Percentiles rank a stretch among this genome's conserved stretches.
Evolutionary conservation across 2,329 filamentous ascomycete genomes (phyloP).

Genomic region (Pseudohalonectria lignicola): DNA sequence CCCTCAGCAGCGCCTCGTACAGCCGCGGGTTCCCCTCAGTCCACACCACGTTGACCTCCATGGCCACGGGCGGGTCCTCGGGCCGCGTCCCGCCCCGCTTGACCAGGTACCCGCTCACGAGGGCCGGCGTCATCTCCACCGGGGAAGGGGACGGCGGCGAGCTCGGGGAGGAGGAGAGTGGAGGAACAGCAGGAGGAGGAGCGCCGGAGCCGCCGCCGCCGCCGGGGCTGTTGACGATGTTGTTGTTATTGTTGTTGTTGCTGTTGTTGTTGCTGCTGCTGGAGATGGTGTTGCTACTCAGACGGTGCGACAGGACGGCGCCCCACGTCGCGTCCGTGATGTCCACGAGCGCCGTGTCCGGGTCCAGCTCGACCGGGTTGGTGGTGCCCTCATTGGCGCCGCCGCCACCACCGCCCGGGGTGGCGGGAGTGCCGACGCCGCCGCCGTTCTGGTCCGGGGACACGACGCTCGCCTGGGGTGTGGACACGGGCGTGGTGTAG

Average conservation of each 20-base stretch:
- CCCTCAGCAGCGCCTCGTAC: conserved; percentile 55
- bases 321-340: conserved; percentile 68
- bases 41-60: conserved; percentile 56
- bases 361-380: conserved; percentile 30
- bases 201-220: too few relatives aligned
- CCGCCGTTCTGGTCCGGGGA: conserved; percentile 17
- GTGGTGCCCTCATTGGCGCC: conserved; percentile 11
- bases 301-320: conserved; percentile 54
- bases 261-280: conserved; percentile 39
- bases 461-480: conserved; percentile 37
- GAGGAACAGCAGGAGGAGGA: too few relatives aligned
- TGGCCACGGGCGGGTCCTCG: conserved; percentile 47
- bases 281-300: too few relatives aligned
- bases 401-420: conserved; percentile 8
- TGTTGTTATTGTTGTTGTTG: too few relatives aligned
- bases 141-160: too few relatives aligned
- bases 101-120: conserved; percentile 55
- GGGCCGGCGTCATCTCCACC: conserved; percentile 42
- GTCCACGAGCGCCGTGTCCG: conserved; percentile 61
- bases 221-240: too few relatives aligned
- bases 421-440: conserved; percentile 15
- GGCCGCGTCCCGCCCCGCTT: conserved; percentile 45
- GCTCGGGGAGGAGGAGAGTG: too few relatives aligned
- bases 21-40: conserved; percentile 39
- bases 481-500: conserved; percentile 56